Evolutionary conservation across 140 eudicot genomes (phyloP).

Genomic region (Cichorium intybus): DNA sequence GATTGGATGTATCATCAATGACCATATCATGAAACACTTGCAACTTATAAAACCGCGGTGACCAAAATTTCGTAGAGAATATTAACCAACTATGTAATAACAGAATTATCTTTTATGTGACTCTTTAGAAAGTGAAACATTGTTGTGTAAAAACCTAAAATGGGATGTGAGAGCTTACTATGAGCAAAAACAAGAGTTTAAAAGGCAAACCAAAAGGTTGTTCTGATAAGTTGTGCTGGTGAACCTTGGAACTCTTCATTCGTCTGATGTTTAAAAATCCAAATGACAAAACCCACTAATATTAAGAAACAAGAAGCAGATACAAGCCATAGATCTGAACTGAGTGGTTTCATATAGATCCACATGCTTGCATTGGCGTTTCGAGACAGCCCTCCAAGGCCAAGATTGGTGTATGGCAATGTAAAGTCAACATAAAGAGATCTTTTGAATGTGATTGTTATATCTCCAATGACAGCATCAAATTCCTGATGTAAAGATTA

Average conservation of each 20-base stretch:
- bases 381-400: constrained; percentile 25
- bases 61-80: too few species aligned
- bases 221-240: constrained; percentile 31
- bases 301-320: constrained; percentile 26
- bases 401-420: constrained; percentile 31
- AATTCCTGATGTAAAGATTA: constrained; percentile 27
- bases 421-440: constrained; percentile 47
- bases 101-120: too few species aligned
- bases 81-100: too few species aligned
- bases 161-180: constrained; percentile 22
- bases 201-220: constrained; percentile 40
- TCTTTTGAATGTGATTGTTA: constrained; percentile 40
- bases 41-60: too few species aligned
- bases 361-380: constrained; percentile 20
- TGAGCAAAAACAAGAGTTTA: constrained; percentile 49
- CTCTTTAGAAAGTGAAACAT: too few species aligned
- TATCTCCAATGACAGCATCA: constrained; percentile 51
- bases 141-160: too few species aligned
- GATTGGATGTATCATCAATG: too few species aligned
- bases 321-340: constrained; percentile 37
- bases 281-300: constrained; percentile 34
- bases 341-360: constrained; percentile 44
- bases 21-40: too few species aligned
- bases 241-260: constrained; percentile 47
- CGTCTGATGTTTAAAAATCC: constrained; percentile 37